Percentiles rank a stretch among this genome's conserved stretches.
Evolutionary conservation across 2,329 filamentous ascomycete genomes (phyloP).

Genomic region (Talaromyces piceae): DNA sequence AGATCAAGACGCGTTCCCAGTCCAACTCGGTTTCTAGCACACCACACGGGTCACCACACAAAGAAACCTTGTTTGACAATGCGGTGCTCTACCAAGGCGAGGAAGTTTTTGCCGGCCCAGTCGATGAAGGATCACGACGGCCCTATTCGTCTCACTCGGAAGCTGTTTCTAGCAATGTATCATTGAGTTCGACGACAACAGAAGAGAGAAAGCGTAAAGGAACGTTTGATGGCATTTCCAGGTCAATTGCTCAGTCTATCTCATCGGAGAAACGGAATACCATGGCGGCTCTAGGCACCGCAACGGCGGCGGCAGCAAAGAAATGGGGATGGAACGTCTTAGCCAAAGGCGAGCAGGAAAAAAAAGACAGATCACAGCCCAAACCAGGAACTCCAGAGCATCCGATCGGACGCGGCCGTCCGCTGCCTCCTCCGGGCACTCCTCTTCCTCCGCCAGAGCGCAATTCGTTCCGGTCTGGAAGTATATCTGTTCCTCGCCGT

Average conservation of each 20-base stretch:
- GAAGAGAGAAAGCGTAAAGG: conserved; percentile 23
- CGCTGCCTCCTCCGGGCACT: conserved; percentile 70
- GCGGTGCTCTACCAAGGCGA: conserved; percentile 32
- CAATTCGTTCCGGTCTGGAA: conserved; percentile 47
- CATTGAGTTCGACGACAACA: conserved; percentile 1
- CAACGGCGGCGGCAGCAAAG: conserved; percentile 50
- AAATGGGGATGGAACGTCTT: conserved; percentile 53
- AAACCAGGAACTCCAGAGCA: conserved; percentile 46
- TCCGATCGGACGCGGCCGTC: conserved; percentile 76
- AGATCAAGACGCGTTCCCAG: conserved; percentile 56
- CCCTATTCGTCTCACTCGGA: conserved; percentile 24
- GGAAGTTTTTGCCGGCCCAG: conserved; percentile 45
- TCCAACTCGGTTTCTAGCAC: conserved; percentile 47
- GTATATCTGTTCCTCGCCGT: conserved; percentile 54
- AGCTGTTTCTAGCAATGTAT: conserved; percentile 14
- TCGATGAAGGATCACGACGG: conserved; percentile 18
- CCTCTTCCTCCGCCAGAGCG: conserved; percentile 65
- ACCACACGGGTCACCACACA: conserved; percentile 37
- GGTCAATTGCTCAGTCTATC: conserved; percentile 18
- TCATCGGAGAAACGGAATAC: conserved; percentile 32
- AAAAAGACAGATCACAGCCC: conserved; percentile 30
- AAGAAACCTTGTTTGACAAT: conserved; percentile 28
- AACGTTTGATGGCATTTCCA: conserved; percentile 24
- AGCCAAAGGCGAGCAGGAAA: conserved; percentile 33
- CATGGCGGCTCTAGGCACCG: conserved; percentile 40